Base-by-base conservation (phyloP, 140 eudicot genomes). In the Ambrosia hybrid region DNA sequence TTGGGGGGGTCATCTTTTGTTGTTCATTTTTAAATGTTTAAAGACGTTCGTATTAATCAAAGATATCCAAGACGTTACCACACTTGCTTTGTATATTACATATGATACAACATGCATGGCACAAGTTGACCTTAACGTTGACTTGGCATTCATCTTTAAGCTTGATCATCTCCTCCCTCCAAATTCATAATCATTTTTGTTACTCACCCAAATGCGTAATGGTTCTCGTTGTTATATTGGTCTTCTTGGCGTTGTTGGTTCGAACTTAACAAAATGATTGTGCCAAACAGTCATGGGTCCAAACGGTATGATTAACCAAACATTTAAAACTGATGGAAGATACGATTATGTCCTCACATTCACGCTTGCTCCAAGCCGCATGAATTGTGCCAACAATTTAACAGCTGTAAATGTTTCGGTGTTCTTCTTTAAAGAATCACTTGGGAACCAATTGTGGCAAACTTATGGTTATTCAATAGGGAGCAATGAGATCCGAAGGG, bases 391-490 rank as follows among this genome's bases (percentile, higher is more conserved):
- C 4, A 72, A 79, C 30, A 73, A 80, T 21, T 30, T 37, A 9
- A 76, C 78, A 0, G 70, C 70, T 13, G 80, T 80, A 3, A 76
- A 73, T 65, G 64, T 83, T 30, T 67, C 85, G 48, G 48, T 73
- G 1, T 73, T 80, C 65, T 55, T 0, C 60, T 69, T 77, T 38
- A 67, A 38, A 33, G 46, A 58, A 57, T 58, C 77, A 48, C 39
- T 26, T 0, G 82, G 80, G 6, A 72, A 48, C 14, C 73, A 79
- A 48, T 21, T 13, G 60, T 76, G 83, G 88, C 83, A 80, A 74
- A 77, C 61, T 30, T 71, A 77, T 46, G 88, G 51, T 57, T 77
- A 49, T 57, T 69, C 74, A 6, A 14, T 84, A 68, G 75, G 83
- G 62, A 15, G 59, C 4, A 34, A 15, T 6, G 70, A 43, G 43